Evolutionary conservation across 2,329 filamentous ascomycete species (phyloP), one percentile per base, ranked within the genome.

Genomic region (Bisporella sp.): DNA sequence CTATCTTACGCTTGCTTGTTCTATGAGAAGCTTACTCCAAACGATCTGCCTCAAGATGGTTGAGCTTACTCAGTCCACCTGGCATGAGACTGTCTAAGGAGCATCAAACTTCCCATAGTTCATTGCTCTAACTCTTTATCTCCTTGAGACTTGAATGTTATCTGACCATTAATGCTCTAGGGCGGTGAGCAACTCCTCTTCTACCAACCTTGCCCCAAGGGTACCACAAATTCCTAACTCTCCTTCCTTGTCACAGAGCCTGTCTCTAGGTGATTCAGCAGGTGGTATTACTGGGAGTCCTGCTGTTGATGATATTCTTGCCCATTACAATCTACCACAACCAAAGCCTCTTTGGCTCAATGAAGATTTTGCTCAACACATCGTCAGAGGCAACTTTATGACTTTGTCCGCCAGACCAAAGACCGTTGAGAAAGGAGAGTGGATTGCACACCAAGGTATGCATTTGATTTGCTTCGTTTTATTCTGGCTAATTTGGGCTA

Each of bases 301-400:
- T 31, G 46, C 52, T 35, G 49, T 52, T 49, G 39, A 41, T 60
- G 78, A 84, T 60, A 66, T 78, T 47, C 73, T 84, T 57, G 72
- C 72, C 59, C 73, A 73, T 9, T 84, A 83, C 63, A 81, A 84
- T 59, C 73, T 87, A 53, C 84, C 84, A 52, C 77, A 80, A 40
- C 79, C 80, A 32, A 73, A 82, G 53, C 87, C 87, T 12, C 72
- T 88, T 54, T 90, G 87, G 82, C 81, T 90, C 62, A 85, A 87
- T 63, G 78, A 85, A 50, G 73, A 81, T 54, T 86, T 88, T 65
- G 84, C 87, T 49, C 87, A 85, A 66, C 83, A 95, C 64, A 95
- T 96, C 58, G 91, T 96, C 64, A 95, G 92, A 73, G 92, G 92
- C 53, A 97, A 96, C 73, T 96, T 97, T 67, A 89, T 96, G 85